These are phyloP conservation scores for Dujonia santamariae DNA, from an alignment of 1,139 yeast genomes.

Conservation along the genomic window DNA sequence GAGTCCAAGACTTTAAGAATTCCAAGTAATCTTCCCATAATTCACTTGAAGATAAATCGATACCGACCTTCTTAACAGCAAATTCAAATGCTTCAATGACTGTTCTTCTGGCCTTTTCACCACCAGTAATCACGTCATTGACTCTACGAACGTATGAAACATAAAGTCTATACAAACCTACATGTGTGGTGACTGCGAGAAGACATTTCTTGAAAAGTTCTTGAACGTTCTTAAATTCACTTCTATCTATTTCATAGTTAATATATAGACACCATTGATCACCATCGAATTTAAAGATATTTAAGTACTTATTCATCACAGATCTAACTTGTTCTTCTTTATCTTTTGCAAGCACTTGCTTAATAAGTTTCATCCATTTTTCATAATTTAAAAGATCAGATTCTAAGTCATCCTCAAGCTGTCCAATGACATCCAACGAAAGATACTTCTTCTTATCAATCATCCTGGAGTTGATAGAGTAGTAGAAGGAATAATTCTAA, in stretches of 20 bases:
- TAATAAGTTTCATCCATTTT: slow-evolving; percentile 58
- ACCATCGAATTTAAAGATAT: slow-evolving; percentile 62
- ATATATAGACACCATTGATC: slow-evolving; percentile 74
- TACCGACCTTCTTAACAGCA: slow-evolving; percentile 74
- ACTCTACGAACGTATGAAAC: slow-evolving; percentile 76
- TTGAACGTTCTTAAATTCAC: slow-evolving; percentile 69
- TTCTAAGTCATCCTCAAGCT: slow-evolving; percentile 57
- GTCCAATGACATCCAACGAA: slow-evolving; percentile 50
- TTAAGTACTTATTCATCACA: slow-evolving; percentile 60
- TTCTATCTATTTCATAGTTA: slow-evolving; percentile 62
- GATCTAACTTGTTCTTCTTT: slow-evolving; percentile 60
- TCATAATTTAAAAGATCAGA: slow-evolving; percentile 54
- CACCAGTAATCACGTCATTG: slow-evolving; percentile 78
- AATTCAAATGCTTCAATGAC: slow-evolving; percentile 83
- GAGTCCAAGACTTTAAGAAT: slow-evolving; percentile 78
- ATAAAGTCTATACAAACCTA: slow-evolving; percentile 71
- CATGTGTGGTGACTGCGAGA: slow-evolving; percentile 54
- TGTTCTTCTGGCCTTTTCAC: slow-evolving; percentile 74
- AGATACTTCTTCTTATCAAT: slow-evolving; percentile 29
- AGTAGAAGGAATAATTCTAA: slow-evolving; percentile 1
- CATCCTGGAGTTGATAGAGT: slow-evolving; percentile 26
- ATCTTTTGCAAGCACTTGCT: slow-evolving; percentile 54
- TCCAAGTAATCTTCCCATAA: slow-evolving; percentile 83
- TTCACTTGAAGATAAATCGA: slow-evolving; percentile 68
- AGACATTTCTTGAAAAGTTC: slow-evolving; percentile 61